A percentile compares a stretch with the other conserved stretches of the same genome.
phyloP scores from a whole-genome alignment of 768 basidiomycete genomes.

The Boletus subcaerulescens region DNA sequence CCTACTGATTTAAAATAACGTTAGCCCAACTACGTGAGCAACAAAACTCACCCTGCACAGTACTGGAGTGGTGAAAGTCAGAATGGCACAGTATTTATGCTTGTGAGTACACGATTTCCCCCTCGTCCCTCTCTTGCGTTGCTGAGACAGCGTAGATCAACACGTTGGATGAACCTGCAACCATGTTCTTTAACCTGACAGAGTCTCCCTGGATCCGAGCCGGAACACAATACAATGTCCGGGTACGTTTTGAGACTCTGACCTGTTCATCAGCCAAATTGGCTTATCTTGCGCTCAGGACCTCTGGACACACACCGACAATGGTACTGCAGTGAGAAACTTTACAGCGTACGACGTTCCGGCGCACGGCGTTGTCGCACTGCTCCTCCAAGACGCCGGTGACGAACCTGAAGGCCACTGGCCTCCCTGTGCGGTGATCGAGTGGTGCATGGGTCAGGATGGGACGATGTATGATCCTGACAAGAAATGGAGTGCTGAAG shows the following conservation, averaged over 20 bases:
- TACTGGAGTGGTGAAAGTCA: constrained; percentile 68
- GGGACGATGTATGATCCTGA: constrained; percentile 42
- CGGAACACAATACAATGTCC: constrained; percentile 60
- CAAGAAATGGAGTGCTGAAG: constrained; percentile 24
- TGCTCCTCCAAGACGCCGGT: constrained; percentile 63
- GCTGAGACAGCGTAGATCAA: constrained; percentile 47
- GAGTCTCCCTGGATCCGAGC: constrained; percentile 73
- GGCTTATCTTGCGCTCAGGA: constrained; percentile 41
- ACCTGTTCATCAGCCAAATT: background rate
- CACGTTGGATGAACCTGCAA: constrained; percentile 50
- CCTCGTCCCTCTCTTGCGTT: background rate
- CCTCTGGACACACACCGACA: constrained; percentile 70
- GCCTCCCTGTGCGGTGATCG: constrained; percentile 54
- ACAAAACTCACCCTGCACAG: constrained; percentile 56
- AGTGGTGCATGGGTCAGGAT: constrained; percentile 60
- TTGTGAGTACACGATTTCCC: constrained; percentile 37
- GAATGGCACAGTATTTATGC: constrained; percentile 66
- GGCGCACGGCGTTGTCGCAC: constrained; percentile 65
- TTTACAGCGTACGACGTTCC: constrained; percentile 54
- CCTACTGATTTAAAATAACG: background rate
- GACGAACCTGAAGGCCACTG: constrained; percentile 58
- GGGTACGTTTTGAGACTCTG: constrained; percentile 39
- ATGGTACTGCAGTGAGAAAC: constrained; percentile 61
- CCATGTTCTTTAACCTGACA: constrained; percentile 60
- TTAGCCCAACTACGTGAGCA: constrained; percentile 38